A percentile compares a stretch with the other conserved stretches of the same genome.
Conservation (phyloP, 1,139 yeast species). For the Candida labiduridarum region DNA sequence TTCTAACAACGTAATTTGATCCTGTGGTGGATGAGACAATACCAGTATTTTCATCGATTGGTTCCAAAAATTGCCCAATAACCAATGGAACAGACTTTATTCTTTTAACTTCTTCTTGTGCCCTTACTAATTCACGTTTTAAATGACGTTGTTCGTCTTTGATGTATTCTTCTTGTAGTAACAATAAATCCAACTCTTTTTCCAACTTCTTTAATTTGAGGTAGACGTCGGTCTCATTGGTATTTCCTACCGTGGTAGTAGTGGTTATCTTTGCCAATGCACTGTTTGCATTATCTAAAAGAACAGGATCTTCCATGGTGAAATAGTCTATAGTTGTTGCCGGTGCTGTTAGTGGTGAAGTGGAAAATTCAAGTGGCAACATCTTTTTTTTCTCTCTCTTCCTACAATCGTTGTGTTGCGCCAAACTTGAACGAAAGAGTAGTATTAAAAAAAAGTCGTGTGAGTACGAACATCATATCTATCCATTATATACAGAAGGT, state of each 20-base stretch:
- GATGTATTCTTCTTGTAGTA: constrained; percentile 91
- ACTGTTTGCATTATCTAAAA: constrained; percentile 18
- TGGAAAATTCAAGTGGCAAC: constrained; percentile 12
- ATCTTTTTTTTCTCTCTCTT: constrained; percentile 3
- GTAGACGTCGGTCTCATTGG: constrained; percentile 59
- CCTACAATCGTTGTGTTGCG: background rate
- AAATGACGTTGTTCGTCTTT: constrained; percentile 97
- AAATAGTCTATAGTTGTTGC: background rate
- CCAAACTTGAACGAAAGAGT: background rate
- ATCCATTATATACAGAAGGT: constrained; percentile 4
- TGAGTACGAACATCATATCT: background rate
- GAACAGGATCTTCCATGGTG: constrained; percentile 26
- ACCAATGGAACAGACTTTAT: constrained; percentile 97
- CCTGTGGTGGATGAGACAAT: constrained; percentile 98
- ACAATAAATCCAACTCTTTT: constrained; percentile 81
- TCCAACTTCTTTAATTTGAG: constrained; percentile 83
- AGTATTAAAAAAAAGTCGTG: background rate
- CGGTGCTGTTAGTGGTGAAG: background rate
- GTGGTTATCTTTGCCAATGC: constrained; percentile 11
- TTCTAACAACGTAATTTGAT: constrained; percentile 93
- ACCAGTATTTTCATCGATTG: constrained; percentile 95
- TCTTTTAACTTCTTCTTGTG: constrained; percentile 97
- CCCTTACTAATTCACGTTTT: constrained; percentile 90
- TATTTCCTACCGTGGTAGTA: background rate
- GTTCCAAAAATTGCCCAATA: constrained; percentile 96